Base-by-base conservation (phyloP, 2,329 filamentous ascomycete genomes). In the Pseudogymnoascus sp. region DNA sequence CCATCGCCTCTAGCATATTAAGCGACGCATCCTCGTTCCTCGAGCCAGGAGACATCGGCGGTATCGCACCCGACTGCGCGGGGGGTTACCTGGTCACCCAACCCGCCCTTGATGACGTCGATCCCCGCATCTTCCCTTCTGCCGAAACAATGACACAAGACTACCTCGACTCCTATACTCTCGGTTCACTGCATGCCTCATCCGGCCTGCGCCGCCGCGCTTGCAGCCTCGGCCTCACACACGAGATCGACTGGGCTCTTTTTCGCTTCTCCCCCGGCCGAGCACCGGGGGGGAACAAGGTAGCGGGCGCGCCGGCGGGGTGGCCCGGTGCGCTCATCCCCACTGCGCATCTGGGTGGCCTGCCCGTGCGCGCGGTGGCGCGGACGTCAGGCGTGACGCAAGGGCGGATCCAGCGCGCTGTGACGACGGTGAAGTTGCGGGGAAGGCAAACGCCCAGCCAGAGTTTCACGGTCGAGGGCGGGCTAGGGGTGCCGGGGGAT, bases 171-270 rank as follows among this genome's bases (percentile, higher is more conserved):
- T 91, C 88, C 0, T 95, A 90, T 70, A 84, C 86, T 12, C 80
- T 97, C 1, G 93, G 93, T 2, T 86, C 91, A 70, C 81, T 97
- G 3, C 91, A 96, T 70, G 93, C 93, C 0, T 96, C 91, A 0
- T 96, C 92, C 21, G 93, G 93, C 5, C 89, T 97, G 64, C 86
- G 91, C 4, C 86, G 93, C 31, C 88, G 89, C 72, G 82, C 80
- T 61, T 83, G 88, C 64, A 81, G 89, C 65, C 59, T 60, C 5
- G 87, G 88, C 4, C 78, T 96, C 23, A 80, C 90, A 5, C 93
- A 97, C 73, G 93, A 97, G 74, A 92, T 97, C 50, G 93, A 97
- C 74, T 97, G 93, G 93, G 92, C 93, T 0, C 79, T 97, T 2
- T 92, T 97, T 69, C 86, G 90, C 68, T 90, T 97, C 67, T 79